A percentile compares a stretch with the other conserved stretches of the same genome.
Conservation (phyloP, 345 rosid genomes). For the Populus davidiana region DNA sequence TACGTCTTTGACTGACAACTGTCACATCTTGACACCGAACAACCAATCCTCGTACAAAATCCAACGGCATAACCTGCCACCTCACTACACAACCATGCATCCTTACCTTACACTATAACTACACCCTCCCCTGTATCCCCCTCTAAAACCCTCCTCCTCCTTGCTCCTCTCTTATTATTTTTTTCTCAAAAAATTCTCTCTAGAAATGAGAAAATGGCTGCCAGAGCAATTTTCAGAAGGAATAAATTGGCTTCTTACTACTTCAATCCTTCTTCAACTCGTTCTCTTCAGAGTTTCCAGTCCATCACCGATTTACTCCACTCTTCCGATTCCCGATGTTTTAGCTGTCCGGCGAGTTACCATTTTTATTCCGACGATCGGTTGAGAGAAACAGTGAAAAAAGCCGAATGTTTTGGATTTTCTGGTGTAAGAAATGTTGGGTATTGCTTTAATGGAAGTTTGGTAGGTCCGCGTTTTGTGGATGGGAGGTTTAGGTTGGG, state of each 20-base stretch:
- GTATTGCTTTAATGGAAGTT: slow-evolving; percentile 22
- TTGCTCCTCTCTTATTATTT: too few species aligned
- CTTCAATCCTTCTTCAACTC: slow-evolving; percentile 31
- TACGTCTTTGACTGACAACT: not conserved
- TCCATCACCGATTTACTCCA: slow-evolving; percentile 29
- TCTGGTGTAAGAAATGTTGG: slow-evolving; percentile 24
- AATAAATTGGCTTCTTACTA: slow-evolving; percentile 45
- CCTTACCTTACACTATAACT: too few species aligned
- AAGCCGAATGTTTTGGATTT: slow-evolving; percentile 6
- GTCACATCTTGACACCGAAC: not conserved
- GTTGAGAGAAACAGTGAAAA: not conserved
- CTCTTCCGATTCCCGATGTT: slow-evolving; percentile 25
- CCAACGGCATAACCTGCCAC: too few species aligned
- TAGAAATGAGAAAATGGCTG: slow-evolving; percentile 45
- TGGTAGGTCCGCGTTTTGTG: slow-evolving; percentile 20
- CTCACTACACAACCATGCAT: too few species aligned
- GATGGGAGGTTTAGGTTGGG: slow-evolving; percentile 27
- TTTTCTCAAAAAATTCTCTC: too few species aligned
- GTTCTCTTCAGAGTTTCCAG: slow-evolving; percentile 41
- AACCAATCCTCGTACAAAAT: too few species aligned
- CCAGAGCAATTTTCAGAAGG: slow-evolving; percentile 66
- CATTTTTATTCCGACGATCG: not conserved
- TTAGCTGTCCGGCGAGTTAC: slow-evolving; percentile 14
- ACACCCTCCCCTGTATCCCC: not conserved
- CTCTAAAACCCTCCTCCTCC: slow-evolving; percentile 15